Evolutionary conservation across 2,329 filamentous ascomycete genomes (phyloP).

Genomic region (Lachnellula hyalina): DNA sequence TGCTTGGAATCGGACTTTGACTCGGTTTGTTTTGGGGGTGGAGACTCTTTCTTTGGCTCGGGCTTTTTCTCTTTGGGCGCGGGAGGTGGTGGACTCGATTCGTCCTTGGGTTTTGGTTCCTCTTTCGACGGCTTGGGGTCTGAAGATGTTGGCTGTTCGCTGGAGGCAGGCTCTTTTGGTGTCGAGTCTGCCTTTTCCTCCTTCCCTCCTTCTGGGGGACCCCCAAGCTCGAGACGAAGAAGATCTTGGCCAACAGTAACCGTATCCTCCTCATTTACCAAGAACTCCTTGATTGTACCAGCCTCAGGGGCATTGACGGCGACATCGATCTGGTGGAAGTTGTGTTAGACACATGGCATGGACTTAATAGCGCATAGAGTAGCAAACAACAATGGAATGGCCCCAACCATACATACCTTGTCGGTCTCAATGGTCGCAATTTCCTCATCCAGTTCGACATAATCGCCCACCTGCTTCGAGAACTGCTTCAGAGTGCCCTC

Average conservation of each 20-base stretch:
- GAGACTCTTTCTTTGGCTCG: constrained; percentile 34
- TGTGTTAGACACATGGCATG: not conserved
- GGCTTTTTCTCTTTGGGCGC: constrained; percentile 38
- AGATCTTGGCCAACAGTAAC: constrained; percentile 92
- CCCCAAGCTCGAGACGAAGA: constrained; percentile 77
- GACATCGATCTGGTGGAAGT: constrained; percentile 71
- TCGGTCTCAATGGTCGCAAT: constrained; percentile 99
- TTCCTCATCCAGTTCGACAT: constrained; percentile 92
- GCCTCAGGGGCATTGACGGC: constrained; percentile 90
- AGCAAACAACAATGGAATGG: not conserved
- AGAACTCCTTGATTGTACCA: constrained; percentile 84
- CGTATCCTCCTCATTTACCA: constrained; percentile 91
- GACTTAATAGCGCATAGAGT: not conserved
- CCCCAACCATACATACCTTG: constrained; percentile 57
- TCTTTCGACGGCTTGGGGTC: constrained; percentile 32
- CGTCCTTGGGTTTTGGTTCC: constrained; percentile 38
- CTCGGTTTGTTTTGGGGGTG: constrained; percentile 35
- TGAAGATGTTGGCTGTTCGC: constrained; percentile 51
- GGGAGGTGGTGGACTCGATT: constrained; percentile 36
- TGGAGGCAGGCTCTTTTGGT: constrained; percentile 54
- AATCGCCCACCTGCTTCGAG: constrained; percentile 87
- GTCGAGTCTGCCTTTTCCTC: constrained; percentile 46
- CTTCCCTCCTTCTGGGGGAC: constrained; percentile 49
- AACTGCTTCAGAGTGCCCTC: constrained; percentile 97
- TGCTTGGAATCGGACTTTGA: constrained; percentile 31